Evolutionary conservation across 495 filamentous ascomycete species (phyloP), one percentile per base, ranked within the genome.

Genomic region (Annulohypoxylon stygium): DNA sequence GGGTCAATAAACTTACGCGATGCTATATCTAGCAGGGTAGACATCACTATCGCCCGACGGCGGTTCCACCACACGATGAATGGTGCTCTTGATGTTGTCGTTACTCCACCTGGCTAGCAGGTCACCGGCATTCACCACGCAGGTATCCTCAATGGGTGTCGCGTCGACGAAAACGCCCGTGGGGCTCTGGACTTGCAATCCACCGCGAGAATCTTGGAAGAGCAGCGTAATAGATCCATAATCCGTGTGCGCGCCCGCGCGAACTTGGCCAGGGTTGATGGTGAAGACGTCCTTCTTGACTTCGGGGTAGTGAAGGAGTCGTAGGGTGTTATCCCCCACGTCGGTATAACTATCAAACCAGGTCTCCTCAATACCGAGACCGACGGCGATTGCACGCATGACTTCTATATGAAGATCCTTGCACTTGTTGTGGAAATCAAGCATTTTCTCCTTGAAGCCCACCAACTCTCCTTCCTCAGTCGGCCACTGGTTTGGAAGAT

Each of bases 101-200:
- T 98, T 98, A 45, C 90, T 92, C 95, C 95, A 98, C 34, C 95
- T 83, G 2, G 93, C 91, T 48, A 98, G 81, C 74, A 98, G 70
- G 81, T 98, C 95, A 1, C 94, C 95, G 1, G 94, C 95, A 79
- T 98, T 98, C 34, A 98, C 87, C 5, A 98, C 93, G 61, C 96
- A 91, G 3, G 94, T 94, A 58, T 89, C 91, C 33, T 89, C 84
- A 61, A 97, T 93, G 0, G 95, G 95, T 33, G 87, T 92, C 16
- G 92, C 95, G 75, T 97, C 89, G 16, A 97, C 88, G 78, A 94
- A 98, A 0, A 84, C 89, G 0, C 93, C 92, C 33, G 87, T 88
- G 0, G 93, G 93, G 41, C 88, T 90, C 76, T 89, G 88, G 9
- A 97, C 94, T 81, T 98, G 94, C 65, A 98, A 76, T 0, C 95